Base-by-base conservation (phyloP, 257 asterid genomes). In the Salvia hispanica region DNA sequence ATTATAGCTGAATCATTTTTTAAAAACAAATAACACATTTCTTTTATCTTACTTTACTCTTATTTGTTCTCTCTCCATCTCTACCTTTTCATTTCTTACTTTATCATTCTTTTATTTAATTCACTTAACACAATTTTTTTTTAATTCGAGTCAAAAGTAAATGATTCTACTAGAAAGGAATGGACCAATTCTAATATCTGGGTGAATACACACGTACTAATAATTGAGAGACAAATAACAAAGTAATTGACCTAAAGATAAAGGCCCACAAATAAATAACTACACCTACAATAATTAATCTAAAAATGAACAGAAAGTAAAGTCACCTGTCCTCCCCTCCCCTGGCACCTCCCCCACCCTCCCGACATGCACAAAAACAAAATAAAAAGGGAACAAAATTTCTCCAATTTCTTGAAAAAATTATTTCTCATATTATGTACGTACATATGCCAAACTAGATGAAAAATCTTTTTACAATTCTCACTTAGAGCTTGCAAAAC, bases 171-270 rank as follows among this genome's bases (percentile, higher is more conserved):
- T 25, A 25, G 0, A 2, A 25, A 0, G 31, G 3, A 25, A 25
- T 0, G 31, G 2, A 25, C 31, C 31, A 25, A 25, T 25, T 25
- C 31, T 2, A 25, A 25, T 25, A 2, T 62, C 77, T 75, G 73
- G 70, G 69, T 69, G 51, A 43, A 48, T 67, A 51, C 80, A 70
- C 64, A 44, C 66, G 69, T 78, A 81, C 31, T 25, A 25, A 25
- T 25, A 82, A 73, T 71, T 58, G 81, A 83, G 65, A 68, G 67
- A 66, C 53, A 51, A 70, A 74, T 79, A 74, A 45, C 76, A 78
- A 25, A 78, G 69, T 73, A 76, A 80, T 85, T 82, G 83, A 85
- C 81, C 58, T 57, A 11, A 28, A 64, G n/a, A 40, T 55, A 44
- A 54, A 52, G 42, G 52, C 77, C 77, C 75, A 57, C 60, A 61